Evolutionary conservation across 2,329 filamentous ascomycete genomes (phyloP).

Genomic region (Mycosphaerelloides madeirae): DNA sequence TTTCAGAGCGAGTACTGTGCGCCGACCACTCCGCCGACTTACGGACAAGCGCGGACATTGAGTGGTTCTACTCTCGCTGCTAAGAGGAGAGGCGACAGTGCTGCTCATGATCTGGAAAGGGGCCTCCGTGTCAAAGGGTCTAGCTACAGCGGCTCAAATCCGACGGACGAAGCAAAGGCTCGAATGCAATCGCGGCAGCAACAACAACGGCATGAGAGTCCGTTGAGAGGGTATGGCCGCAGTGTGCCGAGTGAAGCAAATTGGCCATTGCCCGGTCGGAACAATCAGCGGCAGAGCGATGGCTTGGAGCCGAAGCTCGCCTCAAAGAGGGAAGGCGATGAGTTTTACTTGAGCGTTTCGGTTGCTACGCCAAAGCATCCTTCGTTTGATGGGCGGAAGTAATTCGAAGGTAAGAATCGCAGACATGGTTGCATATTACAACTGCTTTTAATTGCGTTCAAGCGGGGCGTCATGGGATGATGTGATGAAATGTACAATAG

Average conservation of each 20-base stretch:
- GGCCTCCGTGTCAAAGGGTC: constrained; percentile 30
- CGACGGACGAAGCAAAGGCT: background rate
- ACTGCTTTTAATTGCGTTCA: too few species aligned
- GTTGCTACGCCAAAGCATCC: constrained; percentile 23
- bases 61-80: constrained; percentile 32
- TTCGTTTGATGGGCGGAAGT: background rate
- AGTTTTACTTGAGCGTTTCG: constrained; percentile 51
- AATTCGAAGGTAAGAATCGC: too few species aligned
- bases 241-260: constrained; percentile 13
- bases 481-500: too few species aligned
- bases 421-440: too few species aligned
- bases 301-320: constrained; percentile 57
- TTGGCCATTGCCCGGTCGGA: background rate
- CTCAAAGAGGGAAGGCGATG: constrained; percentile 61
- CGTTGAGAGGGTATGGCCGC: constrained; percentile 29
- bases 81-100: constrained; percentile 34
- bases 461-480: too few species aligned
- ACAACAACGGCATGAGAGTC: constrained; percentile 18
- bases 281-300: constrained; percentile 33
- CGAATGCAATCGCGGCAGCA: background rate
- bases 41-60: background rate
- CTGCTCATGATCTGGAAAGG: constrained; percentile 35
- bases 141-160: constrained; percentile 8
- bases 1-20: background rate
- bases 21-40: background rate